Conservation (phyloP, 768 basidiomycete species). For the Hypholoma sublateritium region DNA sequence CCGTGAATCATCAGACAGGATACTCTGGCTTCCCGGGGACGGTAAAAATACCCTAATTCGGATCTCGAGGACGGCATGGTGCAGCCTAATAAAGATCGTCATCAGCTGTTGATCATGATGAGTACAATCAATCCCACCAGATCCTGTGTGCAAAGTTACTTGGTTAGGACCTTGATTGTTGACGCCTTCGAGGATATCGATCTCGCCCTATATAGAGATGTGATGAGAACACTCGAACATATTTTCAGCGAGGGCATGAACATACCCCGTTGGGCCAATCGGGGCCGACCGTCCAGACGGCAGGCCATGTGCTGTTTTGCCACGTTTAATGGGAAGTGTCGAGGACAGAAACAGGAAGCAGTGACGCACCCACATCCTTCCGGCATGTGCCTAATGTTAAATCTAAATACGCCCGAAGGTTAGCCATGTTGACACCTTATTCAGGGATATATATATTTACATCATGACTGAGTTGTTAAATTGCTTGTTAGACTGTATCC, state of each 20-base stretch:
- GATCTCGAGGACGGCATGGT: slow-evolving; percentile 47
- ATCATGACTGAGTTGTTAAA: slow-evolving; percentile 55
- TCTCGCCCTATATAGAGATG: slow-evolving; percentile 35
- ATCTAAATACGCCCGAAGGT: slow-evolving; percentile 19
- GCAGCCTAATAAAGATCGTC: slow-evolving; percentile 36
- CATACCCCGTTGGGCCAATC: slow-evolving; percentile 31
- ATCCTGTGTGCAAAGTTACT: slow-evolving; percentile 43
- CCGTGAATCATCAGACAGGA: neutral
- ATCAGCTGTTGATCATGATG: neutral
- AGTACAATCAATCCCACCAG: slow-evolving; percentile 30
- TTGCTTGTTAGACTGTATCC: slow-evolving; percentile 50
- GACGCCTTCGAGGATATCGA: slow-evolving; percentile 58
- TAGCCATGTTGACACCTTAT: neutral
- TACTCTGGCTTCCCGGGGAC: neutral
- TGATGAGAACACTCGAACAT: neutral
- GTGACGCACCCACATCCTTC: slow-evolving; percentile 47
- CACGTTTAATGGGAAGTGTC: neutral
- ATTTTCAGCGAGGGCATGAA: slow-evolving; percentile 9
- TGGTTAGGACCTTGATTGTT: slow-evolving; percentile 54
- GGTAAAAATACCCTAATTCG: slow-evolving; percentile 43
- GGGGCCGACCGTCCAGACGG: slow-evolving; percentile 38
- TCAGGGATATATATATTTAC: slow-evolving; percentile 29
- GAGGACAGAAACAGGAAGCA: neutral
- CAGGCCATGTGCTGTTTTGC: slow-evolving; percentile 44
- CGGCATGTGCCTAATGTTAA: slow-evolving; percentile 53